Base-by-base conservation (phyloP, 192 early-diverging fungal genomes). In the Allomyces macrogynus region DNA sequence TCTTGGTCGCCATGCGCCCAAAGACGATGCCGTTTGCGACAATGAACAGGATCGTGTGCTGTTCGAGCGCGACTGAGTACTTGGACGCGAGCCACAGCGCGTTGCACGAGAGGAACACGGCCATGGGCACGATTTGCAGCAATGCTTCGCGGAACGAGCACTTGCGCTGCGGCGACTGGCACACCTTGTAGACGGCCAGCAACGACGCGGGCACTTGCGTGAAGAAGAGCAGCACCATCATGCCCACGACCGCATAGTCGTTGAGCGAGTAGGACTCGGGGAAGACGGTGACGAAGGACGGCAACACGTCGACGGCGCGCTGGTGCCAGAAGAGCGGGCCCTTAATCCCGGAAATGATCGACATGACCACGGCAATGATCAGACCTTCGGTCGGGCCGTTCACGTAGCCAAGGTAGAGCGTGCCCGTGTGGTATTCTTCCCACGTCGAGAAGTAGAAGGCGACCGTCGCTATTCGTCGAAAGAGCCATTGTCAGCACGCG, bases 361-460 rank as follows among this genome's bases (percentile, higher is more conserved):
- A 89, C 60, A 81, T 72, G 61, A 84, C 69, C 69, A 87, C 80
- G 14, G 83, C 85, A 20, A 85, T 27, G 23, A 91, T 78, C 61
- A 93, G 75, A 60, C 89, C 87, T 74, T 93, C 90, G 5, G 88
- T 90, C 23, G 90, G 89, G 40, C 90, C 90, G 65, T 90, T 91
- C 64, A 91, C 63, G 66, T 87, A 84, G 3, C 88, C 88, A 23
- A 93, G 76, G 70, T 89, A 93, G 22, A 93, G 77, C 3, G 83
- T 81, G 23, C 87, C 87, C 12, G 90, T 93, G 70, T 91, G 89
- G 72, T 90, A 93, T 69, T 89, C 88, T 70, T 93, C 90, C 83
- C 88, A 89, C 8, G 90, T 91, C 7, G 89, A 90, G 43, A 90
- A 69, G 75, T 87, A 91, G 71, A 93, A 93, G 20, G 87, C 78